A percentile compares a stretch with the other conserved stretches of the same genome.
phyloP scores from a whole-genome alignment of 306 rosid species.

The Quercus suber region DNA sequence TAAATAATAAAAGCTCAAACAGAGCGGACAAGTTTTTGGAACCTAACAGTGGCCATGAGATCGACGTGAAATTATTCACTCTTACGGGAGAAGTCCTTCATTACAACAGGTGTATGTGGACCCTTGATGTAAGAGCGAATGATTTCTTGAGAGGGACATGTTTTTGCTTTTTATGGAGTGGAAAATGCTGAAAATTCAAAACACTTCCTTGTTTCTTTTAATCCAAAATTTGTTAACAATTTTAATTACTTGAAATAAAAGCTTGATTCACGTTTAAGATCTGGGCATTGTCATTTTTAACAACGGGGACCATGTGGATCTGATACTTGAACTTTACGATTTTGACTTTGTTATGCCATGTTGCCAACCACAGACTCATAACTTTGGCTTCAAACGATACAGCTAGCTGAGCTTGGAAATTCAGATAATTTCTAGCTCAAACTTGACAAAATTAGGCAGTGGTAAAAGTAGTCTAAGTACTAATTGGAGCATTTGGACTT shows the following conservation, averaged over 20 bases:
- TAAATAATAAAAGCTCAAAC: background rate
- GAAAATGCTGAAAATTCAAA: background rate
- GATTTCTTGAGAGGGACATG: rapidly evolving
- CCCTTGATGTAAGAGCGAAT: no score
- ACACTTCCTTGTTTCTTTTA: no score
- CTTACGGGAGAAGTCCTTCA: no score
- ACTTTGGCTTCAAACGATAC: background rate
- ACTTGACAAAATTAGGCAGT: background rate
- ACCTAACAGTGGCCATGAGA: background rate
- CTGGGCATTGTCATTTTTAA: background rate
- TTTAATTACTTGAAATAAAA: background rate
- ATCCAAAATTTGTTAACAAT: background rate
- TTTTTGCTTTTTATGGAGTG: background rate
- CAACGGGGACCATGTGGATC: background rate
- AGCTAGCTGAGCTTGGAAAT: background rate
- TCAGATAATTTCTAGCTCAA: background rate
- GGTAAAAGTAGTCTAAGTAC: background rate
- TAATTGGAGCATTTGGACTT: background rate
- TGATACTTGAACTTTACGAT: slow-evolving; percentile 8
- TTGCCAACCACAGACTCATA: background rate
- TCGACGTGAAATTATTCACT: no score
- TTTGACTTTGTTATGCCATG: slow-evolving; percentile 5
- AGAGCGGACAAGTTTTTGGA: background rate
- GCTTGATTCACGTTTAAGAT: background rate
- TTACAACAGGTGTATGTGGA: no score